These are phyloP conservation scores for Astrephomene gubernaculifera DNA, from an alignment of 139 green algal genomes.

Conservation along the genomic window DNA sequence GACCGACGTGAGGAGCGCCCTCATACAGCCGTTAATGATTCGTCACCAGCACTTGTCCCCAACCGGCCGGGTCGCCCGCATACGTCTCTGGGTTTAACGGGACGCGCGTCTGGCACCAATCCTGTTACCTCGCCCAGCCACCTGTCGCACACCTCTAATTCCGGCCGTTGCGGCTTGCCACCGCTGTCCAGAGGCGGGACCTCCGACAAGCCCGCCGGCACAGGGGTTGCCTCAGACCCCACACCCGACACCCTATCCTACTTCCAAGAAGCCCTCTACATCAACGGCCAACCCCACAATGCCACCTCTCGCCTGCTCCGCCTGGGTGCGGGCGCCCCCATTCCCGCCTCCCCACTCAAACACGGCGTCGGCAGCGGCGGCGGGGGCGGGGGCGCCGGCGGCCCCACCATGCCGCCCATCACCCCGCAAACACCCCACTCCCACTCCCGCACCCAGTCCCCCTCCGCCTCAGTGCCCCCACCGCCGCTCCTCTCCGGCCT, in stretches of 20 bases:
- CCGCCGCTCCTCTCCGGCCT: too few species aligned
- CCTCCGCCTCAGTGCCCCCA: too few species aligned
- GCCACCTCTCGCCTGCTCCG: constrained; percentile 5
- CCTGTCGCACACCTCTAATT: background rate
- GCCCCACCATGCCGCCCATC: background rate
- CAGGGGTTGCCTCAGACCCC: background rate
- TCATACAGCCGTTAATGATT: background rate
- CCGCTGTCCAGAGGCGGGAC: constrained; percentile 13
- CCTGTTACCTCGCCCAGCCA: background rate
- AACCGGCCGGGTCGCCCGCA: background rate
- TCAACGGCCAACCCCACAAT: background rate
- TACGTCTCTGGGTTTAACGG: background rate
- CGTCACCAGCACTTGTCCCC: background rate
- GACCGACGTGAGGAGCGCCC: background rate
- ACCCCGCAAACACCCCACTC: background rate
- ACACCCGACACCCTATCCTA: background rate
- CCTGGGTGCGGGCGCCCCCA: background rate
- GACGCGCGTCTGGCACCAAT: background rate
- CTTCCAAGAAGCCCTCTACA: constrained; percentile 26
- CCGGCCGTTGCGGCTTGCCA: constrained; percentile 9
- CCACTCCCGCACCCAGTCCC: background rate
- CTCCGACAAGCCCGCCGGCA: background rate
- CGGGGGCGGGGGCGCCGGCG: background rate
- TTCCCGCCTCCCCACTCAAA: too few species aligned
- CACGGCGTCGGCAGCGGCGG: background rate